Evolutionary conservation across 2,329 filamentous ascomycete genomes (phyloP), one percentile per base, ranked within the genome.

Genomic region (Diaporthe sp.): DNA sequence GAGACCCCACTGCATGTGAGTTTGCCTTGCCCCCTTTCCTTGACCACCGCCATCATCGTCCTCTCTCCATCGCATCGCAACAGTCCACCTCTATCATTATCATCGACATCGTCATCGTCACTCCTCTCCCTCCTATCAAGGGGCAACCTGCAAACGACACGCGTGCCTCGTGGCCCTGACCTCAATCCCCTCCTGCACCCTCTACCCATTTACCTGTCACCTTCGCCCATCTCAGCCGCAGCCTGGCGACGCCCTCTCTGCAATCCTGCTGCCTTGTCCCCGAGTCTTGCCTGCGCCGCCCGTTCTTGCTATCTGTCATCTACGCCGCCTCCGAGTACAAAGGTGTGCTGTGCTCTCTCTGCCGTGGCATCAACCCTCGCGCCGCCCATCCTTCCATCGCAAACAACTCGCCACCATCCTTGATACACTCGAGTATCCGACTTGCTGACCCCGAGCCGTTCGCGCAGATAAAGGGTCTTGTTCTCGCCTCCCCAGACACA

Each of bases 241-340:
- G 76, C 74, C 74, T 73, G 74, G 71, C 66, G 73, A 73, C 58
- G 67, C 64, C 47, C 71, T 38, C 30, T 54, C n/a, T 73, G 64
- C 57, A 38, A 55, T 28, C 61, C 58, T 57, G 64, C 60, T 66
- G 67, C 42, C 70, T 71, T 72, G 55, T 42, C 50, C 50, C 64
- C 74, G 72, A 74, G 75, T 75, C 70, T 74, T 73, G 60, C 47
- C 54, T 68, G 72, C 74, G 54, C 52, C 67, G 52, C 35, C 60
- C 45, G 30, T 66, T 72, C 40, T 40, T 71, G 69, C 70, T 72
- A 75, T 76, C 70, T 77, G 76, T 76, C 74, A 75, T 77, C 72
- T 77, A 42, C 68, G 30, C 45, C 47, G 25, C 28, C 61, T 25
- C 33, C 45, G 54, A 68, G 30, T 68, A 74, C 40, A 72, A 74